These are phyloP conservation scores for Gilbertella persicaria DNA, from an alignment of 371 early-diverging fungal species.

Conservation along the genomic window DNA sequence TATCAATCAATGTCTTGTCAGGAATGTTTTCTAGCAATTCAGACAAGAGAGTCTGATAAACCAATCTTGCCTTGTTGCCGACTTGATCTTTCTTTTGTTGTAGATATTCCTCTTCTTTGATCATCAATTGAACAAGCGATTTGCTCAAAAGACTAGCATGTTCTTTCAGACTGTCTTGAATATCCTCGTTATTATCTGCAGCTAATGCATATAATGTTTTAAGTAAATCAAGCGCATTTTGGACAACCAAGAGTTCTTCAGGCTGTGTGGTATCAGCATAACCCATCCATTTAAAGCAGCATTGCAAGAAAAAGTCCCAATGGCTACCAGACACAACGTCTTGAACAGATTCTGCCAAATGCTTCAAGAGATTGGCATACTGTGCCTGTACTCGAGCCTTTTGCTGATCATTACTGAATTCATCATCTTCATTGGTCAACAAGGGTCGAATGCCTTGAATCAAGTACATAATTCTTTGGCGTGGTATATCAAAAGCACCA, in stretches of 20 bases:
- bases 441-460: constrained; percentile 50
- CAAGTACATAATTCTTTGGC: constrained; percentile 49
- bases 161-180: constrained; percentile 9
- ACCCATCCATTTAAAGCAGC: constrained; percentile 41
- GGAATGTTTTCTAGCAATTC: constrained; percentile 35
- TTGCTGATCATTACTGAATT: constrained; percentile 12
- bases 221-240: constrained; percentile 20
- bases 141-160: constrained; percentile 12
- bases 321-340: constrained; percentile 54
- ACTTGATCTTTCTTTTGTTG: constrained; percentile 4
- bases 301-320: constrained; percentile 58
- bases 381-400: constrained; percentile 36
- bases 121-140: constrained; percentile 18
- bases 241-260: constrained; percentile 21
- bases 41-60: constrained; percentile 36
- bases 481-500: constrained; percentile 43
- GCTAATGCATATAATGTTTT: constrained; percentile 3
- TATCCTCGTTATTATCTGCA: constrained; percentile 13
- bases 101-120: constrained; percentile 20
- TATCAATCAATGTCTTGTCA: constrained; percentile 27
- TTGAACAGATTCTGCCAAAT: constrained; percentile 48
- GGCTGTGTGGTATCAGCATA: constrained; percentile 27
- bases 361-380: constrained; percentile 38
- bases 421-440: constrained; percentile 20
- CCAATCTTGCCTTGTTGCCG: constrained; percentile 12